Evolutionary conservation across 768 basidiomycete genomes (phyloP).

Genomic region (Leccinum rimulosum): DNA sequence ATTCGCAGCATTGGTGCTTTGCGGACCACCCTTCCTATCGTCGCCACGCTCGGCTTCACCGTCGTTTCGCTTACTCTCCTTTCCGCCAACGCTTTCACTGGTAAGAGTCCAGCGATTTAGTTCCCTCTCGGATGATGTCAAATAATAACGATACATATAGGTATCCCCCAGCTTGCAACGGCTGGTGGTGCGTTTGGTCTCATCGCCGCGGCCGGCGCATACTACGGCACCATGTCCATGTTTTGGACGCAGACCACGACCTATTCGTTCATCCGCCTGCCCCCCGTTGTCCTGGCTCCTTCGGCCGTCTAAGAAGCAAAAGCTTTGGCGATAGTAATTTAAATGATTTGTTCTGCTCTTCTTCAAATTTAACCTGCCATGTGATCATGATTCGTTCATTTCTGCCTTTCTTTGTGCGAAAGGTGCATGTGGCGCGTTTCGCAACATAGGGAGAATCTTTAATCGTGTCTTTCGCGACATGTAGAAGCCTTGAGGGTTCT

Average conservation of each 20-base stretch:
- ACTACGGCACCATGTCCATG: constrained; percentile 26
- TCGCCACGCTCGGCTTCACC: constrained; percentile 20
- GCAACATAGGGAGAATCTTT: background rate
- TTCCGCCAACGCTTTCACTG: constrained; percentile 27
- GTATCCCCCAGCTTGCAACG: constrained; percentile 24
- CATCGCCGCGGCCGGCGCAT: constrained; percentile 28
- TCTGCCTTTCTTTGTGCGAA: background rate
- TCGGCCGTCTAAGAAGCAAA: constrained; percentile 9
- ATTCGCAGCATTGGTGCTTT: constrained; percentile 17
- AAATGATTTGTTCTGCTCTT: too few species aligned
- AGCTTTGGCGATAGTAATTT: background rate
- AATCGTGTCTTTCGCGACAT: background rate
- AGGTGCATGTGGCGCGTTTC: background rate
- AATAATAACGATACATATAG: constrained; percentile 5
- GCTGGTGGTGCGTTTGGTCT: constrained; percentile 28
- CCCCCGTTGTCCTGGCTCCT: constrained; percentile 19
- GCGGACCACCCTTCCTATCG: constrained; percentile 25
- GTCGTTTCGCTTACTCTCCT: constrained; percentile 26
- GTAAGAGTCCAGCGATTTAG: constrained; percentile 8
- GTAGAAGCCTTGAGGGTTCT: background rate
- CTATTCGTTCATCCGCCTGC: constrained; percentile 25
- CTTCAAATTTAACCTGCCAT: background rate
- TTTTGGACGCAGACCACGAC: constrained; percentile 33
- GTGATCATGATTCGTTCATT: background rate
- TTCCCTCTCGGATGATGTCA: background rate